Evolutionary conservation across 2,329 filamentous ascomycete species (phyloP).

Genomic region (Claviceps sp.): DNA sequence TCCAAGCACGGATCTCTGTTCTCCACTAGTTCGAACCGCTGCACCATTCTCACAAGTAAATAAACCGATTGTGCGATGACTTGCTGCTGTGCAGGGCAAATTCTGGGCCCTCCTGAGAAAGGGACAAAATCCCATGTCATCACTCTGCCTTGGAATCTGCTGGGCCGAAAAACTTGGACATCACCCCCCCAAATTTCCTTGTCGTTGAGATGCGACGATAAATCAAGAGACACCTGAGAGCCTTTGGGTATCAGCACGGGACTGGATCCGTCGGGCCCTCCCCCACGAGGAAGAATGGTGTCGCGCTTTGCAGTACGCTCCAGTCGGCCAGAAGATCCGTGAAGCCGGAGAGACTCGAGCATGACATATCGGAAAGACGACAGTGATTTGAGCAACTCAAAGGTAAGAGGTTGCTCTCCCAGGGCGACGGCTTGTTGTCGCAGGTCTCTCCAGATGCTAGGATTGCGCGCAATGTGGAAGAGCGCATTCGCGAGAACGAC

Average conservation of each 20-base stretch:
- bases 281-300: constrained; percentile 2
- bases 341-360: constrained; percentile 3
- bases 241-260: constrained; percentile 2
- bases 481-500: constrained; percentile 1
- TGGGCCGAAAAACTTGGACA: constrained; percentile 1
- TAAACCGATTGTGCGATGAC: constrained; percentile 4
- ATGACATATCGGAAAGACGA: constrained; percentile 1
- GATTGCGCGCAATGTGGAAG: constrained; percentile 4
- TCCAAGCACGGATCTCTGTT: constrained; percentile 4
- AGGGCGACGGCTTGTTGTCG: constrained; percentile 3
- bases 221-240: constrained; percentile 1
- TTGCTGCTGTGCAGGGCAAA: constrained; percentile 6
- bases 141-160: constrained; percentile 4
- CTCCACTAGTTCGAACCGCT: constrained; percentile 1
- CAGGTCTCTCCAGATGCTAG: constrained; percentile 4
- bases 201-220: constrained; percentile 3
- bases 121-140: constrained; percentile 4
- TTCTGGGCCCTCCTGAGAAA: constrained; percentile 5
- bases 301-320: constrained; percentile 3
- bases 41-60: constrained; percentile 3
- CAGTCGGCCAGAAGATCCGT: constrained; percentile 3
- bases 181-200: constrained; percentile 2
- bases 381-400: constrained; percentile 4
- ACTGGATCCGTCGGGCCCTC: background rate
- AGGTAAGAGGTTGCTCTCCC: constrained; percentile 1